phyloP scores from a whole-genome alignment of 306 rosid species.

The Mimosa bimucronata region DNA sequence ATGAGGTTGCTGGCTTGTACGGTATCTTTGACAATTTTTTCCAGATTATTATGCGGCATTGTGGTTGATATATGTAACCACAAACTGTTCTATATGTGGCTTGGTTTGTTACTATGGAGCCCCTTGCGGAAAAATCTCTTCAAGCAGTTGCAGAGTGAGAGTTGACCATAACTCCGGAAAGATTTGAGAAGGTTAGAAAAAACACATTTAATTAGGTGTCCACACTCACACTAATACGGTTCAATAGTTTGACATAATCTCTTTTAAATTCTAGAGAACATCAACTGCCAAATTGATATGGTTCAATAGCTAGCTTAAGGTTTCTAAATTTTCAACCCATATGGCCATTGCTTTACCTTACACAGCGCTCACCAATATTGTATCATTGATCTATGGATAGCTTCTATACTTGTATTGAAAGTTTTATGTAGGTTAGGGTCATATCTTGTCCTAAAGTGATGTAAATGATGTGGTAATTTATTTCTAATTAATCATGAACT shows the following conservation, averaged over 20 bases:
- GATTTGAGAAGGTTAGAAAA: conserved; percentile 86
- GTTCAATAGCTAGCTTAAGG: neutral
- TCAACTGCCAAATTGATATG: neutral
- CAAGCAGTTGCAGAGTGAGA: conserved; percentile 82
- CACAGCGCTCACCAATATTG: too few species aligned
- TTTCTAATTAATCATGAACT: too few species aligned
- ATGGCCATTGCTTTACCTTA: too few species aligned
- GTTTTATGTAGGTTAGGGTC: too few species aligned
- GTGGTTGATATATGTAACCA: conserved; percentile 38
- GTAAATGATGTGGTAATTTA: too few species aligned
- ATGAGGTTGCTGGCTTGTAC: too few species aligned
- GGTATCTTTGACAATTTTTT: too few species aligned
- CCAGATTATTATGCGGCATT: too few species aligned
- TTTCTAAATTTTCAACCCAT: neutral
- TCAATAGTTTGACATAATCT: neutral
- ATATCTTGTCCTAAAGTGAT: too few species aligned
- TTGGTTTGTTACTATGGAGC: conserved; percentile 98
- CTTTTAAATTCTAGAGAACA: neutral
- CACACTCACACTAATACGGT: neutral
- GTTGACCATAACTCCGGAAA: conserved; percentile 81
- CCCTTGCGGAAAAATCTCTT: conserved; percentile 89
- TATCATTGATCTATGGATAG: too few species aligned
- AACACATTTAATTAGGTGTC: neutral
- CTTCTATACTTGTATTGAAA: too few species aligned
- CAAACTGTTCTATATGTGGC: conserved; percentile 60